Percentiles rank a stretch among this genome's conserved stretches.
Evolutionary conservation across 2,329 filamentous ascomycete species (phyloP).

Genomic region (Penicillium sp.): DNA sequence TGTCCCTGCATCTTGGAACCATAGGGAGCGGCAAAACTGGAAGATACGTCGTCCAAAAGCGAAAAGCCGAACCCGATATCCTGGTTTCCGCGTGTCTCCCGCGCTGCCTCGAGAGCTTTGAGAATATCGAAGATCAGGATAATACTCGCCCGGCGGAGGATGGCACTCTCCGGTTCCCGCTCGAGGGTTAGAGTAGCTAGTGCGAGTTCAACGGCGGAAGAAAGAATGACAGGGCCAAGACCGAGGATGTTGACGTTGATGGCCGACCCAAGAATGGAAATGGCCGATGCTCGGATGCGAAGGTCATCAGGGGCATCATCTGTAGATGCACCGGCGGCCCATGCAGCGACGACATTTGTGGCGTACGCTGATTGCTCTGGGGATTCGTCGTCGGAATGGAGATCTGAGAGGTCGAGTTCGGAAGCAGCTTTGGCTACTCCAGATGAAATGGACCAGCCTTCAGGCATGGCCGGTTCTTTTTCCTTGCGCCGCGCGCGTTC

Average conservation of each 20-base stretch:
- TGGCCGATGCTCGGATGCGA: slow-evolving; percentile 42
- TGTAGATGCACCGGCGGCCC: slow-evolving; percentile 38
- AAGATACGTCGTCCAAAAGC: slow-evolving; percentile 22
- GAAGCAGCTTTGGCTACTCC: slow-evolving; percentile 7
- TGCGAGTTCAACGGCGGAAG: slow-evolving; percentile 41
- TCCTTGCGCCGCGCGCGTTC: slow-evolving; percentile 31
- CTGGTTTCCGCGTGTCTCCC: slow-evolving; percentile 29
- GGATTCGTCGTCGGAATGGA: slow-evolving; percentile 36
- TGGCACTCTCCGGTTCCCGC: slow-evolving; percentile 36
- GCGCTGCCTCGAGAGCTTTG: slow-evolving; percentile 38
- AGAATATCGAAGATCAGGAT: slow-evolving; percentile 42
- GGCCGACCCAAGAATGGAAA: slow-evolving; percentile 44
- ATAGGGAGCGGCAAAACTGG: background rate
- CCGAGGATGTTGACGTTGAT: slow-evolving; percentile 42
- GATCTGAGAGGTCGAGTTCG: slow-evolving; percentile 15
- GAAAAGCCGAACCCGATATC: slow-evolving; percentile 44
- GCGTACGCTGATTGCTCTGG: slow-evolving; percentile 35
- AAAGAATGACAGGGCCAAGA: slow-evolving; percentile 34
- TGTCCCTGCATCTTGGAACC: slow-evolving; percentile 8
- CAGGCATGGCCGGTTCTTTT: slow-evolving; percentile 25
- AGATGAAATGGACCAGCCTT: slow-evolving; percentile 32
- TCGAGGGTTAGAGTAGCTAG: slow-evolving; percentile 41
- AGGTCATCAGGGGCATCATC: slow-evolving; percentile 45
- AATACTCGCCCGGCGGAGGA: slow-evolving; percentile 42
- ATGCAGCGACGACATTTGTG: slow-evolving; percentile 40